Evolutionary conservation across 2,329 filamentous ascomycete genomes (phyloP), one percentile per base, ranked within the genome.

Genomic region (Penicillium hesseltinei): DNA sequence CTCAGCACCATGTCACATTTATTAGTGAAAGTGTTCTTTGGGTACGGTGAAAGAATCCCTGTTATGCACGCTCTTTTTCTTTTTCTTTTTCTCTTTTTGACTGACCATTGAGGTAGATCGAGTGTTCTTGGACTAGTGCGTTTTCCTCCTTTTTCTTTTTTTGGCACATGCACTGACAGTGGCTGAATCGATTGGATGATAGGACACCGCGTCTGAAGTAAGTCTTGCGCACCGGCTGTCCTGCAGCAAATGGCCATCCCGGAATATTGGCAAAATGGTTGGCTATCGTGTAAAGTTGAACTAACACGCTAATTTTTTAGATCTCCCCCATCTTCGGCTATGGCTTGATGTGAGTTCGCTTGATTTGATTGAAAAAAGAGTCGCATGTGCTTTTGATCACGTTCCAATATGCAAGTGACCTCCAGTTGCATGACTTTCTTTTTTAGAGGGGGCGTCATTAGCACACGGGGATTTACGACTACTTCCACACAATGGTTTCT

Each of bases 21-120:
- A 39, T 69, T 85, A 60, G 78, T 85, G 62, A 84, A 86, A 60
- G 84, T 86, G 33, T 86, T 87, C 72, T 86, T 86, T 70, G 84
- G 84, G 75, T 78, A 72, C 69, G 67, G 66, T 69, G 58, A 69
- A 63, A 31, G 42, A 54, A 29, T 19, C 43, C 54, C 54, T 53
- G 50, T 56, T 58, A 21, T 51, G 48, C 59, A 56, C 61, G 61
- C 59, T 62, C 43, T 50, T 63, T 56, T 60, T 68, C 71, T 62
- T 27, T 23, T 44, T 13, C 7, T 23, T 21, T n/a, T 27, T 19
- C 6, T 21, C 10, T 23, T 15, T 33, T 21, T 29, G 6, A 33
- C 47, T 56, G 25, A 75, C 61, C 27, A 31, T 54, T 56, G 58
- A 67, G 58, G 52, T 66, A 76, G 74, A 60, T 84, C 81, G 49